phyloP scores from a whole-genome alignment of 306 rosid species.

The Betula pendula region DNA sequence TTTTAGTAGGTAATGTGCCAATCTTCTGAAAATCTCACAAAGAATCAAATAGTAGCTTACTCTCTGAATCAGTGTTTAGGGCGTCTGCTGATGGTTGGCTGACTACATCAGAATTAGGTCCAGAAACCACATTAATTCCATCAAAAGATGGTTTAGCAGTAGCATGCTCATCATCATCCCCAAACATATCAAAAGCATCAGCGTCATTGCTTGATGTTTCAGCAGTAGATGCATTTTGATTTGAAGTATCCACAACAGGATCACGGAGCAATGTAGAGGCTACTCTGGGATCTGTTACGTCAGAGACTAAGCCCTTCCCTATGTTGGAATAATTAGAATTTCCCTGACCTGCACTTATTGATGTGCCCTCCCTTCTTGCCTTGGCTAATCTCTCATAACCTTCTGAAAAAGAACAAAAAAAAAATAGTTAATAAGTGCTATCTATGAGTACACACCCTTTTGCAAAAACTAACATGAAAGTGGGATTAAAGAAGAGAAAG shows the following conservation, averaged over 20 bases:
- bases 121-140: constrained; percentile 44
- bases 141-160: constrained; percentile 48
- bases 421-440: constrained; percentile 15
- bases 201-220: constrained; percentile 47
- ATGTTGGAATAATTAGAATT: constrained; percentile 30
- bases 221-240: constrained; percentile 31
- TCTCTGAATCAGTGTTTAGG: constrained; percentile 35
- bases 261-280: constrained; percentile 30
- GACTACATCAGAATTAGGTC: constrained; percentile 26
- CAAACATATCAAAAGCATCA: constrained; percentile 77
- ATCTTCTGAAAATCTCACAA: background rate
- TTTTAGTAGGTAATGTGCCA: background rate
- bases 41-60: constrained; percentile 33
- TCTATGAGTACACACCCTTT: background rate
- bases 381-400: constrained; percentile 71
- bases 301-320: constrained; percentile 42
- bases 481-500: background rate
- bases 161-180: constrained; percentile 57
- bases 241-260: constrained; percentile 28
- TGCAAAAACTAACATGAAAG: background rate
- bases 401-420: constrained; percentile 52
- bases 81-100: constrained; percentile 28
- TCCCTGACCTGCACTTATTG: constrained; percentile 40
- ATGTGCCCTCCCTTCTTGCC: constrained; percentile 54
- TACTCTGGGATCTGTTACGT: constrained; percentile 36